Conservation (phyloP, 164 flowering plant species). For the Vitis rotundifolia region DNA sequence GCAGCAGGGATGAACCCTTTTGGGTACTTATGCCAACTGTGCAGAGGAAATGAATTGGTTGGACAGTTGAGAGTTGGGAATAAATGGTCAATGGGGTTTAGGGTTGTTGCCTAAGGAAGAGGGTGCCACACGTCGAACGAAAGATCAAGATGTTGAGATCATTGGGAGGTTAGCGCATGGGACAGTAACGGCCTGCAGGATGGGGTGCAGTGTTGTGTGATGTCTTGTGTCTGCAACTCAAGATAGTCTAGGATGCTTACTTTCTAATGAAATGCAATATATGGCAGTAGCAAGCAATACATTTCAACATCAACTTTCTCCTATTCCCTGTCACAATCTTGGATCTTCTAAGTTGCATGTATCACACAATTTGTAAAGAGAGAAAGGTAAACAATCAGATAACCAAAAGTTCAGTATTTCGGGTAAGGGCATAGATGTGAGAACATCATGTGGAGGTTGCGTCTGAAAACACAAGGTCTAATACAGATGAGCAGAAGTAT, state of each 20-base stretch:
- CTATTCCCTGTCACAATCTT: neutral
- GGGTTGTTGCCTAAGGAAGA: neutral
- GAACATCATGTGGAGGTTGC: constrained; percentile 9
- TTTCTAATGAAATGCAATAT: neutral
- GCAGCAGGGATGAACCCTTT: too few species aligned
- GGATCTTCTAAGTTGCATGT: neutral
- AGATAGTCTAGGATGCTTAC: neutral
- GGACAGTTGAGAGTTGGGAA: neutral
- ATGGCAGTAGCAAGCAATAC: too few species aligned
- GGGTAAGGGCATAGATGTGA: neutral
- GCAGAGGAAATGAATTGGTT: neutral
- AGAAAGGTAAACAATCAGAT: neutral
- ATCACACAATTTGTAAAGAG: neutral
- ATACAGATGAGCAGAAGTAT: neutral
- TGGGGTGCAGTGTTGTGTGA: neutral
- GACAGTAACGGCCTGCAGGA: neutral
- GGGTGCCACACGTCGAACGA: constrained; percentile 3
- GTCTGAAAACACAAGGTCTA: constrained; percentile 7
- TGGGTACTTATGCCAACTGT: neutral
- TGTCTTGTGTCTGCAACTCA: too few species aligned
- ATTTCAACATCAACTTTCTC: neutral
- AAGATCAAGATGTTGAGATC: constrained; percentile 12
- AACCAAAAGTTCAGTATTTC: neutral
- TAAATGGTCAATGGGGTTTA: neutral
- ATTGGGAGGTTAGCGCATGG: constrained; percentile 7